Evolutionary conservation across 2,329 filamentous ascomycete species (phyloP).

Genomic region (Didymella exigua): DNA sequence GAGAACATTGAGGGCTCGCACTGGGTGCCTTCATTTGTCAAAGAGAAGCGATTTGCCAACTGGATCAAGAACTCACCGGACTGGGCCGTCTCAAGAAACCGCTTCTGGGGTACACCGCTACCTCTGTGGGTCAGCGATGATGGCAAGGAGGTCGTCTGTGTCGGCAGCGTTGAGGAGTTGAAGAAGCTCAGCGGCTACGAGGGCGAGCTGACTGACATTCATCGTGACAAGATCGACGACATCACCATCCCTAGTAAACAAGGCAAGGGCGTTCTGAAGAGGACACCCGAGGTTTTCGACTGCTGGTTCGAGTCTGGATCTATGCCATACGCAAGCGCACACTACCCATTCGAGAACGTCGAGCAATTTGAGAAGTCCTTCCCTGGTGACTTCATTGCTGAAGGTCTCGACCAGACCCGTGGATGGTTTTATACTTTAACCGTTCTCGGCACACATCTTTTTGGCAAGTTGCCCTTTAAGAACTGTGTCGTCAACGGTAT

Average conservation of each 20-base stretch:
- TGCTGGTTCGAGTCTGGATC: constrained; percentile 97
- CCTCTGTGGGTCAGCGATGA: constrained; percentile 93
- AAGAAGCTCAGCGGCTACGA: constrained; percentile 84
- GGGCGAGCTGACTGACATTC: constrained; percentile 82
- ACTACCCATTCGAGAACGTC: constrained; percentile 90
- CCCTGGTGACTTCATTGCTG: constrained; percentile 92
- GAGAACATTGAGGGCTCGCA: constrained; percentile 86
- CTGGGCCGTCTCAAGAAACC: constrained; percentile 93
- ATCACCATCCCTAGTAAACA: constrained; percentile 92
- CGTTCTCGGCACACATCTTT: constrained; percentile 86
- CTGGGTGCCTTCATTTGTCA: constrained; percentile 90
- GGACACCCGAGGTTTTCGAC: constrained; percentile 89
- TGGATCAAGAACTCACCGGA: constrained; percentile 92
- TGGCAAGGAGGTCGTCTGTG: constrained; percentile 80
- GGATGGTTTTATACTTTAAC: constrained; percentile 97
- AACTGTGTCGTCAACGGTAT: constrained; percentile 98
- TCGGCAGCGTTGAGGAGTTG: constrained; percentile 84
- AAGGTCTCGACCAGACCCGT: constrained; percentile 89
- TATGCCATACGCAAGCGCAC: constrained; percentile 90
- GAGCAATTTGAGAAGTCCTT: constrained; percentile 81
- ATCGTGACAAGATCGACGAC: constrained; percentile 89
- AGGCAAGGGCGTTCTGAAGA: constrained; percentile 81
- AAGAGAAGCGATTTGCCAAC: constrained; percentile 86
- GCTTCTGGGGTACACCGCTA: constrained; percentile 94
- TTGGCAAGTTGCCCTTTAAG: constrained; percentile 83